Evolutionary conservation across 106 monocot genomes (phyloP).

Genomic region (Dioscorea zingiberensis): DNA sequence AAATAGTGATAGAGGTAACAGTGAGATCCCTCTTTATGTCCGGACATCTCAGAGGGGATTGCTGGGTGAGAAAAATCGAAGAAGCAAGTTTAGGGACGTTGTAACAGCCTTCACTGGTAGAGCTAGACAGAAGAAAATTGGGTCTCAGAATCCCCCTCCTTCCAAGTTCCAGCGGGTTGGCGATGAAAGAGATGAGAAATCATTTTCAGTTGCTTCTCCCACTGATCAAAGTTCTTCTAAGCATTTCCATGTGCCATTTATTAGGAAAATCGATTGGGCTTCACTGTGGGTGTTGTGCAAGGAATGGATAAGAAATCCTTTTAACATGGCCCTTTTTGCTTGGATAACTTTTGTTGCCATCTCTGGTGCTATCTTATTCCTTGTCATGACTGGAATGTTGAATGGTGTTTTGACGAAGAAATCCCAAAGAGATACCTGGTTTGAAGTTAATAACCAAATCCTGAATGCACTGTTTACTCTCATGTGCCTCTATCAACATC

Average conservation of each 20-base stretch:
- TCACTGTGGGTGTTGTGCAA: slow-evolving; percentile 30
- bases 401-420: slow-evolving; percentile 35
- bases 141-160: background rate
- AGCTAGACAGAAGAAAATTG: background rate
- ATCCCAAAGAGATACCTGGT: slow-evolving; percentile 41
- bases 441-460: slow-evolving; percentile 56
- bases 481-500: slow-evolving; percentile 54
- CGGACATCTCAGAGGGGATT: slow-evolving; percentile 4
- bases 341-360: slow-evolving; percentile 38
- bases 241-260: slow-evolving; percentile 10
- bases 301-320: slow-evolving; percentile 36
- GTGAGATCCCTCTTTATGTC: slow-evolving; percentile 5
- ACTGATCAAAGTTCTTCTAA: background rate
- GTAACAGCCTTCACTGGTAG: background rate
- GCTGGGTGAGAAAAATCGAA: slow-evolving; percentile 4
- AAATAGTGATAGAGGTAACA: background rate
- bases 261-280: slow-evolving; percentile 37
- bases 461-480: slow-evolving; percentile 46
- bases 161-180: background rate
- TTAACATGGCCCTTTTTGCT: slow-evolving; percentile 39
- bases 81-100: background rate
- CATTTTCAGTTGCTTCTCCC: slow-evolving; percentile 1
- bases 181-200: slow-evolving; percentile 5
- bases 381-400: slow-evolving; percentile 54
- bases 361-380: slow-evolving; percentile 43